phyloP scores from a whole-genome alignment of 164 flowering plant genomes.

The Magnolia kwangsiensis region DNA sequence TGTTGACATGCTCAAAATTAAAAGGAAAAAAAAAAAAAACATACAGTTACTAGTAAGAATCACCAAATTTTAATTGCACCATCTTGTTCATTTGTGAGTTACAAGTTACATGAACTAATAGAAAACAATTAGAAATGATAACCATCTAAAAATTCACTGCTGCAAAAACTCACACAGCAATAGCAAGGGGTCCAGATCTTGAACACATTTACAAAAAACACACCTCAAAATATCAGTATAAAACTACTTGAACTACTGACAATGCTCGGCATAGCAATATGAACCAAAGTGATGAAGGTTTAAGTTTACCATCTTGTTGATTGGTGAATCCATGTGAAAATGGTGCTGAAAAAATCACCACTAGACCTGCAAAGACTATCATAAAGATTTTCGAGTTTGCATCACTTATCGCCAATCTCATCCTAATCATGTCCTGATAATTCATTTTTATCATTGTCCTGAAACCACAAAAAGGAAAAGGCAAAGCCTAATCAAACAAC shows the following conservation, averaged over 20 bases:
- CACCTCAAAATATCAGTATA: background rate
- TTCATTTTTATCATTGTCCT: background rate
- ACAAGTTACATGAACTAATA: background rate
- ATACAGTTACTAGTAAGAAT: no score
- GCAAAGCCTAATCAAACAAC: background rate
- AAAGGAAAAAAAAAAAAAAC: no score
- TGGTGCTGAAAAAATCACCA: slow-evolving; percentile 31
- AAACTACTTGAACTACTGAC: background rate
- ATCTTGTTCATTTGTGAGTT: background rate
- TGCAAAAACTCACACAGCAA: background rate
- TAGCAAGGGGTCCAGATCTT: no score
- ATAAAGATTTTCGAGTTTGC: slow-evolving; percentile 38
- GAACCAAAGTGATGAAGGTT: background rate
- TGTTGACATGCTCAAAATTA: no score
- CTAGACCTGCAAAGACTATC: slow-evolving; percentile 24
- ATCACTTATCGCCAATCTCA: slow-evolving; percentile 33
- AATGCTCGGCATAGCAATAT: background rate
- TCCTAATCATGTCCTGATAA: background rate
- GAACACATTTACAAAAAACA: no score
- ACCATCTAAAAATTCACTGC: background rate
- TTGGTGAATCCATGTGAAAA: slow-evolving; percentile 45
- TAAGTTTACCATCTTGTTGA: slow-evolving; percentile 55
- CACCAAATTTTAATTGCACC: background rate
- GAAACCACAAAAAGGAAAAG: background rate
- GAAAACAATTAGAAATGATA: background rate